Percentiles rank a stretch among this genome's conserved stretches.
Conservation (phyloP, 768 basidiomycete genomes). For the Lactarius tabidus region DNA sequence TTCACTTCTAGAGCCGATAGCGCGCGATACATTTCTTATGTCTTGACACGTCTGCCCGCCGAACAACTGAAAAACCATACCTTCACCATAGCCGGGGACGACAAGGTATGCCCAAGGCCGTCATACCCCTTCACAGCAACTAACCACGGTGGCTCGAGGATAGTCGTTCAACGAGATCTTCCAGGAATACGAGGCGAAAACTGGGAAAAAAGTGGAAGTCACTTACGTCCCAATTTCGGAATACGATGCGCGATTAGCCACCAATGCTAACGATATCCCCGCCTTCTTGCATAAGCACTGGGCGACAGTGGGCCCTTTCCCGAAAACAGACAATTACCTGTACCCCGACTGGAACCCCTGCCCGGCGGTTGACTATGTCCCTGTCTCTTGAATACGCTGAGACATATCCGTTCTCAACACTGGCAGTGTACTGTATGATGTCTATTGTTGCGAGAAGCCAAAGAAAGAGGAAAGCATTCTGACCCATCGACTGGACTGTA, state of each 20-base stretch:
- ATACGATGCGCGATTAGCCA: conserved; percentile 16
- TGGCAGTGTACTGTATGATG: too few relatives aligned
- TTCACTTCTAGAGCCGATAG: conserved; percentile 24
- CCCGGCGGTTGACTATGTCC: conserved; percentile 4
- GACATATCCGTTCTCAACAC: neutral
- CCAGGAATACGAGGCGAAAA: conserved; percentile 21
- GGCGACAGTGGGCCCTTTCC: conserved; percentile 16
- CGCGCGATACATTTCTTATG: conserved; percentile 24
- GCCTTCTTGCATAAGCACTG: conserved; percentile 12
- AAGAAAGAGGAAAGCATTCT: too few relatives aligned
- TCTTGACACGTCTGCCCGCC: conserved; percentile 21
- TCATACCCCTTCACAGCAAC: neutral
- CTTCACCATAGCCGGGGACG: conserved; percentile 15
- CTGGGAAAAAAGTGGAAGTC: conserved; percentile 24
- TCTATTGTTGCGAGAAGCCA: neutral
- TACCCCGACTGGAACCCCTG: conserved; percentile 24
- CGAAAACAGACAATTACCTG: conserved; percentile 16
- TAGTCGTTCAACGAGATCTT: conserved; percentile 27
- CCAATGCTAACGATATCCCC: conserved; percentile 18
- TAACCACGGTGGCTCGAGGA: neutral
- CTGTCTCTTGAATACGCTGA: neutral
- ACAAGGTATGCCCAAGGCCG: conserved; percentile 11
- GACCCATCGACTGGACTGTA: neutral
- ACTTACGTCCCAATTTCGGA: conserved; percentile 19
- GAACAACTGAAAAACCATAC: conserved; percentile 16